Conservation (phyloP, 371 early-diverging fungal genomes). For the Coemansia sp. region DNA sequence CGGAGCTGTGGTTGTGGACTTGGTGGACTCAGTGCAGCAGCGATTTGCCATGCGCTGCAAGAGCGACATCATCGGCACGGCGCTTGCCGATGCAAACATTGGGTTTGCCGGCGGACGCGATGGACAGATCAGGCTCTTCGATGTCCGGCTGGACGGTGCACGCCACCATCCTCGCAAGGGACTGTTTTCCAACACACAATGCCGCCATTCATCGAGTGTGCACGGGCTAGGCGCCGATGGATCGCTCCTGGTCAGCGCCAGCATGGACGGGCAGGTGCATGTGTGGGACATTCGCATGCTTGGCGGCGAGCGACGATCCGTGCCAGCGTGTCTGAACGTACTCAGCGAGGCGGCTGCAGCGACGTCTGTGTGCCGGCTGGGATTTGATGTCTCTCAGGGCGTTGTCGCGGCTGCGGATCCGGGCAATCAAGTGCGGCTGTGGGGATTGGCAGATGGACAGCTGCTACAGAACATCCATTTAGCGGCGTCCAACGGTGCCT, state of each 20-base stretch:
- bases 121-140: constrained; percentile 37
- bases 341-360: background rate
- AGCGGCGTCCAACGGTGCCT: constrained; percentile 12
- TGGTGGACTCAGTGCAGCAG: background rate
- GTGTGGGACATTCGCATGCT: constrained; percentile 42
- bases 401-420: constrained; percentile 26
- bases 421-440: constrained; percentile 28
- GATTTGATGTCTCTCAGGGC: constrained; percentile 18
- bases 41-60: constrained; percentile 12
- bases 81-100: constrained; percentile 17
- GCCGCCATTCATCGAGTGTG: constrained; percentile 11
- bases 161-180: constrained; percentile 17
- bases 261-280: constrained; percentile 34
- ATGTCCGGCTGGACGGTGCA: constrained; percentile 11
- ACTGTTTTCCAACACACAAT: constrained; percentile 10
- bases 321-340: background rate
- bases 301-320: background rate
- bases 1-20: background rate
- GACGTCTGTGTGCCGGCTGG: constrained; percentile 22
- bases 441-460: constrained; percentile 22
- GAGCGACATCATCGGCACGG: constrained; percentile 35
- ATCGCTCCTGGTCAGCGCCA: constrained; percentile 23
- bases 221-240: constrained; percentile 31
- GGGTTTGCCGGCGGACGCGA: constrained; percentile 40
- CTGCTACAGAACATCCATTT: constrained; percentile 11